A percentile compares a stretch with the other conserved stretches of the same genome.
phyloP scores from a whole-genome alignment of 2,329 filamentous ascomycete genomes.

The Diaporthe citriasiana region DNA sequence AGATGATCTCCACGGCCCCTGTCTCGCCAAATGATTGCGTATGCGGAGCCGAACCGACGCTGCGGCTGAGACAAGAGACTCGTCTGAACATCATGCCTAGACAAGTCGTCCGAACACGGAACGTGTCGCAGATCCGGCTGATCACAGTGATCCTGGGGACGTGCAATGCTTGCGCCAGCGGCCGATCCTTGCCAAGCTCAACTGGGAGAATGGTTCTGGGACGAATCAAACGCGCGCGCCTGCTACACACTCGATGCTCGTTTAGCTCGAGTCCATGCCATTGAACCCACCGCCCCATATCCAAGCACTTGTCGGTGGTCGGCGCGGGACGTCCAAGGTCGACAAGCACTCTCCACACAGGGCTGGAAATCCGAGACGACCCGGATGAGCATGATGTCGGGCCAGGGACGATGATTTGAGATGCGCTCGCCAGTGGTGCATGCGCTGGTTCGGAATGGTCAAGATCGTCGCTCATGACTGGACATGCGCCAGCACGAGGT shows the following conservation, averaged over 20 bases:
- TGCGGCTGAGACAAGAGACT: constrained; percentile 23
- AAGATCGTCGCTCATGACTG: constrained; percentile 10
- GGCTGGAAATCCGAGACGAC: constrained; percentile 8
- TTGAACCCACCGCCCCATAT: constrained; percentile 16
- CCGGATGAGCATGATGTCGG: constrained; percentile 19
- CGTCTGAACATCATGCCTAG: constrained; percentile 31
- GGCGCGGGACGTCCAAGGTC: background rate
- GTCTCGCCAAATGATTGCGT: background rate
- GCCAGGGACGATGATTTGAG: background rate
- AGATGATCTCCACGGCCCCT: constrained; percentile 7
- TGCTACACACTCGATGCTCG: constrained; percentile 34
- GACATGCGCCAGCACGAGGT: background rate
- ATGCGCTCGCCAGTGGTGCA: background rate
- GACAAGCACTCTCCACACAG: constrained; percentile 6
- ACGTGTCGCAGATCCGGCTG: constrained; percentile 35
- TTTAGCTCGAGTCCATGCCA: constrained; percentile 18
- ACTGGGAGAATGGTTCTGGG: background rate
- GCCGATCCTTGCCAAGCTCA: constrained; percentile 2
- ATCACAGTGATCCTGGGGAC: constrained; percentile 27
- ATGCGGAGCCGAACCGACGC: constrained; percentile 21
- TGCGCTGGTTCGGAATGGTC: background rate
- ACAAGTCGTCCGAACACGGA: constrained; percentile 22
- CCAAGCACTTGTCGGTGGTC: background rate
- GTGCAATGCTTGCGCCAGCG: constrained; percentile 18
- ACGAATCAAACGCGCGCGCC: constrained; percentile 29